A percentile compares a stretch with the other conserved stretches of the same genome.
Evolutionary conservation across 768 basidiomycete species (phyloP).

Genomic region (Obba rivulosa): DNA sequence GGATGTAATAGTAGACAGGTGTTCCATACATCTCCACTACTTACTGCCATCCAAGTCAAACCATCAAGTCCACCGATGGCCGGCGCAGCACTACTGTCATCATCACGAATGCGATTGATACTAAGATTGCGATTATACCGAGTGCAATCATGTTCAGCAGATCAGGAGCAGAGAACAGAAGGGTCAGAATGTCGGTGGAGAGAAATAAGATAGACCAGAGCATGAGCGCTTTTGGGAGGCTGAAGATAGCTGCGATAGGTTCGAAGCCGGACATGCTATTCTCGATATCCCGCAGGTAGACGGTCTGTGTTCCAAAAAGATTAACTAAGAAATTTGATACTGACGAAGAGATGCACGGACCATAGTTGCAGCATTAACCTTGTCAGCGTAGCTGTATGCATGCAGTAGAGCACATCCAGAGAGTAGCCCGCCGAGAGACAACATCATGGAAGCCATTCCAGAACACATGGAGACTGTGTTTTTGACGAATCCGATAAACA

Average conservation of each 20-base stretch:
- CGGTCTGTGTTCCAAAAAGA: conserved; percentile 2
- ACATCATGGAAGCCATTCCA: conserved; percentile 8
- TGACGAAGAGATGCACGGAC: conserved; percentile 4
- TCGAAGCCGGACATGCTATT: conserved; percentile 7
- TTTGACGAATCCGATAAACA: neutral
- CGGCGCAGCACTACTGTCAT: neutral
- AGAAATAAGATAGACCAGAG: conserved; percentile 10
- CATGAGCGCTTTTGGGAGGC: conserved; percentile 14
- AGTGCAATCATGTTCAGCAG: too few species aligned
- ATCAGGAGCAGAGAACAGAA: neutral
- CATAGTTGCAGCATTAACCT: conserved; percentile 5
- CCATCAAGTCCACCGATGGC: neutral
- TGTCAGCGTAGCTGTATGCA: conserved; percentile 6
- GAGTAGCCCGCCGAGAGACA: conserved; percentile 3
- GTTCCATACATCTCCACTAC: too few species aligned
- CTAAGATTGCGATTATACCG: neutral
- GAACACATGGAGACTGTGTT: conserved; percentile 2
- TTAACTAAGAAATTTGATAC: neutral
- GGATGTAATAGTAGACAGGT: too few species aligned
- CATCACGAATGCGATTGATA: neutral
- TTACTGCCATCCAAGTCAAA: too few species aligned
- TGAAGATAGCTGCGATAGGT: conserved; percentile 9
- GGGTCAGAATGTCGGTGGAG: neutral
- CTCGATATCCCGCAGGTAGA: conserved; percentile 5
- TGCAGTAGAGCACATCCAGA: conserved; percentile 8